Conservation (phyloP, 2,329 filamentous ascomycete species). For the Gliomastix tumulicola region DNA sequence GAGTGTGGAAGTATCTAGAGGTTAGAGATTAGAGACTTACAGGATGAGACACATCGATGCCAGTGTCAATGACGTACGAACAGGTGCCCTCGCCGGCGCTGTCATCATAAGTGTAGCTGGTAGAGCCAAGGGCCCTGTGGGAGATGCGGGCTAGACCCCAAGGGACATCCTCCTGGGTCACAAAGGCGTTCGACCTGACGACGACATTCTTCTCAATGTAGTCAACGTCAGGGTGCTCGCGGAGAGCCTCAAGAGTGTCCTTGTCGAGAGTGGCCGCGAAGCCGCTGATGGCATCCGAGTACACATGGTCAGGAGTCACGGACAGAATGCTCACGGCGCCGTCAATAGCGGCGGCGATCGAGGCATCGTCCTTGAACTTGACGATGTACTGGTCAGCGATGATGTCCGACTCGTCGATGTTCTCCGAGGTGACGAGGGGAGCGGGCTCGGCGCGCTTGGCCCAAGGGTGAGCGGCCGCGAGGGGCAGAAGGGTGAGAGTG, state of each 20-base stretch:
- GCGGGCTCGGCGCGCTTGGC: too few species aligned
- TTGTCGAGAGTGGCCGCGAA: conserved; percentile 12
- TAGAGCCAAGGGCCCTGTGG: conserved; percentile 13
- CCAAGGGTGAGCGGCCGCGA: too few species aligned
- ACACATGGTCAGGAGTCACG: conserved; percentile 9
- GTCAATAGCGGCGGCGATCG: conserved; percentile 5
- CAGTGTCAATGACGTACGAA: conserved; percentile 38
- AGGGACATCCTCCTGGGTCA: conserved; percentile 24
- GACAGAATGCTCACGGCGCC: conserved; percentile 6
- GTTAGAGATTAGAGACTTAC: too few species aligned
- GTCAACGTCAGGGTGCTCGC: conserved; percentile 16
- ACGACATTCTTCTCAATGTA: conserved; percentile 32
- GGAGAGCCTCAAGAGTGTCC: conserved; percentile 10
- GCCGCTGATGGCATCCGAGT: conserved; percentile 11
- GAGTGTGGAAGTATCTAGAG: conserved; percentile 2
- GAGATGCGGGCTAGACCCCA: conserved; percentile 33
- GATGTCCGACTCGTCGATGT: too few species aligned
- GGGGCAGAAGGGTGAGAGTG: too few species aligned
- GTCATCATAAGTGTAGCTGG: conserved; percentile 26
- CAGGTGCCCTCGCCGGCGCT: conserved; percentile 30
- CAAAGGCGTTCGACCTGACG: conserved; percentile 42
- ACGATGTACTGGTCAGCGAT: conserved; percentile 21
- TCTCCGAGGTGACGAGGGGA: too few species aligned
- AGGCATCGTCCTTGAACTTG: conserved; percentile 15
- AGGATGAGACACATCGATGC: conserved; percentile 25